A percentile compares a stretch with the other conserved stretches of the same genome.
These are phyloP conservation scores for Solanum verrucosum DNA, from an alignment of 257 asterid species.

Conservation along the genomic window DNA sequence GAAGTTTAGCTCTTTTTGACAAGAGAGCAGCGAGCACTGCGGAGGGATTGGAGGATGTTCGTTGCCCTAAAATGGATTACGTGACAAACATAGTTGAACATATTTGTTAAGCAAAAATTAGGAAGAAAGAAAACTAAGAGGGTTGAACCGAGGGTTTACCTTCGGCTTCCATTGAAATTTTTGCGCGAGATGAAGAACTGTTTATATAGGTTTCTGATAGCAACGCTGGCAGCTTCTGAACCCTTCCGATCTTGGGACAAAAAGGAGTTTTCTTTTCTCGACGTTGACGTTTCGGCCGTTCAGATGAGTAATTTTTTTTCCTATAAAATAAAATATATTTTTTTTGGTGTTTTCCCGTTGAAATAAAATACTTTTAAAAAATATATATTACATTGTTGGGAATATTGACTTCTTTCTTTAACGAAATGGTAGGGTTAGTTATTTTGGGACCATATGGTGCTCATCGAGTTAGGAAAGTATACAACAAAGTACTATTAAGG, in stretches of 20 bases:
- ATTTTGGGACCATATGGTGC: background rate
- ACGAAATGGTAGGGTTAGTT: background rate
- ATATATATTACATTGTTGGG: background rate
- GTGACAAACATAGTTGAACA: background rate
- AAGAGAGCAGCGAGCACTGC: conserved; percentile 59
- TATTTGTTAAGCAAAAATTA: background rate
- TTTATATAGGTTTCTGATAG: background rate
- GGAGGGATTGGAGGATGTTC: conserved; percentile 65
- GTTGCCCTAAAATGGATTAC: conserved; percentile 49
- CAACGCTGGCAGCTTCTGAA: background rate
- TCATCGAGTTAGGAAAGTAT: background rate
- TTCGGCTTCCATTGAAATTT: conserved; percentile 56
- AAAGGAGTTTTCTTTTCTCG: background rate
- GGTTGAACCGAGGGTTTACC: conserved; percentile 48
- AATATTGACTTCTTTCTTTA: no score
- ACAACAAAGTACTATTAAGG: background rate
- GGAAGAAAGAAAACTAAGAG: background rate
- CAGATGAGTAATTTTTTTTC: background rate
- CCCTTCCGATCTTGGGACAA: background rate
- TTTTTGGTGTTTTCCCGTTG: no score
- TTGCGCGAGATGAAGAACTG: background rate
- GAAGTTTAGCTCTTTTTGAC: conserved; percentile 72
- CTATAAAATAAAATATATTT: no score
- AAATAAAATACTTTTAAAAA: background rate
- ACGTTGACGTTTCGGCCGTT: conserved; percentile 5